Base-by-base conservation (phyloP, 352 stramenopile genomes). In the Phytophthora vignae region DNA sequence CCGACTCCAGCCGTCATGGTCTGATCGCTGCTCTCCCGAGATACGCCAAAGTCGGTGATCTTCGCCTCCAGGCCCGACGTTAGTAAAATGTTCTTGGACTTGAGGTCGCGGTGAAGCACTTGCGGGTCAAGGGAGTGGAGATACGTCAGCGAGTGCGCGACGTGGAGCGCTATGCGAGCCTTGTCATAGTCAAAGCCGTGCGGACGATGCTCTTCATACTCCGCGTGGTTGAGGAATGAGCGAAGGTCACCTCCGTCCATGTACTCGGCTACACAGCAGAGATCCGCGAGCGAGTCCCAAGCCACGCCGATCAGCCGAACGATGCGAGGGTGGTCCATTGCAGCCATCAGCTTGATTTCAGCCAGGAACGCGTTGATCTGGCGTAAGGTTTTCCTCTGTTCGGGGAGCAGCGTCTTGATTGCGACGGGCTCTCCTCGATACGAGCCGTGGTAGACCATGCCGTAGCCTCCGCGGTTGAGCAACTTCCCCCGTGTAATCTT, bases 31-130 rank as follows among this genome's bases (percentile, higher is more conserved):
- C 60, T 72, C 21, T 83, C 72, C 27, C 76, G 50, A 55, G 76
- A 81, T 3, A 83, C 76, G 9, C 81, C 81, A 60, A 89, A 89
- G 61, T 90, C 83, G 15, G 77, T 75, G 40, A 88, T 56, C 25
- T 88, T 87, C 5, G 79, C 76, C 3, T 79, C 67, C 21, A 76
- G 46, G 2, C 67, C 38, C 0, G 42, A 19, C 6, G 58, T 73
- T 14, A 87, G 48, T n/a, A 89, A 29, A n/a, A 89, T 81, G 65
- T 87, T 89, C 58, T 79, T 83, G 17, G 81, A 88, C 52, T 88
- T 88, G 44, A 88, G 66, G n/a, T 88, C 78, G 17, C 77, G 78
- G 17, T 87, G 79, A n/a, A 89, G 40, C 22, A 84, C 69, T 17
- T 60, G 21, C 9, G 78, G 76, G 4, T 77, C 64, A 2, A 88